phyloP scores from a whole-genome alignment of 2,329 filamentous ascomycete species.

The Beauveria rudraprayagi region DNA sequence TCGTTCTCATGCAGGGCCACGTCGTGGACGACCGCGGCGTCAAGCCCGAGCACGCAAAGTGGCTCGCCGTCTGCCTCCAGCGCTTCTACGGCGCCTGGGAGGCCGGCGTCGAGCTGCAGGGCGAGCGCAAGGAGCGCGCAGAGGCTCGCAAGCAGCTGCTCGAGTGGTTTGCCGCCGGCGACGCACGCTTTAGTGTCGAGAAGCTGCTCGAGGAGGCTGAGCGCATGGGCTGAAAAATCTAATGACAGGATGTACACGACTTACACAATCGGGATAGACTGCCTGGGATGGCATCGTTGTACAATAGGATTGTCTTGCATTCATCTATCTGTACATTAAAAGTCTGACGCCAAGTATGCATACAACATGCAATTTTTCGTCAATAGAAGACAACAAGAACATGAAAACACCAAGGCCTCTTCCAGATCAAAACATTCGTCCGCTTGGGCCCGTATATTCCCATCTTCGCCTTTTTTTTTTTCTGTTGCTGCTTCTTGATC shows the following conservation, averaged over 20 bases:
- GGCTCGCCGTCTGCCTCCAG: constrained; percentile 87
- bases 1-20: constrained; percentile 80
- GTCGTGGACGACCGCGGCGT: constrained; percentile 72
- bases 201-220: constrained; percentile 83
- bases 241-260: neutral
- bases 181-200: constrained; percentile 73
- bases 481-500: neutral
- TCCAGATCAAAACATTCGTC: neutral
- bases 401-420: neutral
- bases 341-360: neutral
- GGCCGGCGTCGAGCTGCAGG: constrained; percentile 27
- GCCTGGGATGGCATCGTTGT: neutral
- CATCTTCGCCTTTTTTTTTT: neutral
- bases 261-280: neutral
- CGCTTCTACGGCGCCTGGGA: constrained; percentile 76
- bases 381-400: neutral
- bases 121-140: constrained; percentile 45
- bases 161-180: constrained; percentile 74
- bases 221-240: constrained; percentile 50
- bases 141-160: constrained; percentile 62
- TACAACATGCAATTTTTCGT: neutral
- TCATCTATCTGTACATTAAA: constrained; percentile 1
- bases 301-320: neutral
- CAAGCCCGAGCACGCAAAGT: constrained; percentile 72
- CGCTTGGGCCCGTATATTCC: neutral